Conservation (phyloP, 495 filamentous ascomycete species). For the Xylaria grammica region DNA sequence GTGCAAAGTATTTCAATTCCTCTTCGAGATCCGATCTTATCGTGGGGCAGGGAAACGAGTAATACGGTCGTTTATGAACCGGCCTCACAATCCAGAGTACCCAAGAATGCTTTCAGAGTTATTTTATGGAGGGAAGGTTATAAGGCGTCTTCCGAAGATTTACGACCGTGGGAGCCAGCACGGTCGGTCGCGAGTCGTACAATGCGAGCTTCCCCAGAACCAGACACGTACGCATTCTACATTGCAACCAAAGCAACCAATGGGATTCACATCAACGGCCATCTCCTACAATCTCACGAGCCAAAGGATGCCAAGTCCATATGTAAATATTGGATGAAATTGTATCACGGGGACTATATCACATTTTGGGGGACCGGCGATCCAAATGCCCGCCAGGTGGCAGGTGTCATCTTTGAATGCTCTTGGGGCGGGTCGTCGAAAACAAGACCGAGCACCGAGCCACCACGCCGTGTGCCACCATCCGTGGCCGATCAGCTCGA, state of each 20-base stretch:
- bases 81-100: conserved; percentile 67
- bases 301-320: conserved; percentile 48
- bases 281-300: conserved; percentile 56
- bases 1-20: conserved; percentile 60
- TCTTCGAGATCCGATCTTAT: conserved; percentile 67
- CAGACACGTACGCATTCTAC: conserved; percentile 67
- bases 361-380: conserved; percentile 59
- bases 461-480: conserved; percentile 27
- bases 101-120: conserved; percentile 81
- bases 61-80: conserved; percentile 68
- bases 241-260: conserved; percentile 73
- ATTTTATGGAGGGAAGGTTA: conserved; percentile 71
- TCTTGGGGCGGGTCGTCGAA: conserved; percentile 52
- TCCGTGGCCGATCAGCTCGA: conserved; percentile 33
- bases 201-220: conserved; percentile 42
- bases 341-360: conserved; percentile 76
- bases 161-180: conserved; percentile 45
- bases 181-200: conserved; percentile 33
- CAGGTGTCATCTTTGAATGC: conserved; percentile 50
- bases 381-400: conserved; percentile 24
- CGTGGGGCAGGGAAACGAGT: conserved; percentile 71
- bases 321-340: conserved; percentile 64
- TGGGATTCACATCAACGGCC: conserved; percentile 76
- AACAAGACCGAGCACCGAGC: conserved; percentile 28
- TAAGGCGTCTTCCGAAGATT: conserved; percentile 47